Conservation (phyloP, 208 protist species). For the Crithidia mellificae region DNA sequence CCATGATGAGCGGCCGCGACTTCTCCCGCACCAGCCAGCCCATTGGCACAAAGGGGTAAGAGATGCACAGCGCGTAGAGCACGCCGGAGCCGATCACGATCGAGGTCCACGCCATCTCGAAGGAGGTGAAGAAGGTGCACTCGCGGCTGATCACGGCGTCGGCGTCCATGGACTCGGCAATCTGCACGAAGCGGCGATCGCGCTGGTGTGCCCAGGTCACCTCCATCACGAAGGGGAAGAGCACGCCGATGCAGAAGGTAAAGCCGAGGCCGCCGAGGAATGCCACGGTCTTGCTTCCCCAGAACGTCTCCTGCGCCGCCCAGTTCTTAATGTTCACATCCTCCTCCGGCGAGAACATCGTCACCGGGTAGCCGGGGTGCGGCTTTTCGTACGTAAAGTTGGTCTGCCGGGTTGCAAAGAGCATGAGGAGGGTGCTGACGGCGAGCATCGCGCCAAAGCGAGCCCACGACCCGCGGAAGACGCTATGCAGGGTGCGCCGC, state of each 20-base stretch:
- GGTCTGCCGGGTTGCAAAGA: conserved; percentile 70
- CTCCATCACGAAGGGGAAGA: conserved; percentile 72
- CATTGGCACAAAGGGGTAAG: conserved; percentile 80
- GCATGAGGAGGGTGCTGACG: conserved; percentile 47
- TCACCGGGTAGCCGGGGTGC: conserved; percentile 55
- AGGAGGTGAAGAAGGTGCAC: conserved; percentile 44
- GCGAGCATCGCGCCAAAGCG: conserved; percentile 43
- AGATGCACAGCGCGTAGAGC: conserved; percentile 63
- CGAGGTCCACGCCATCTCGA: conserved; percentile 42
- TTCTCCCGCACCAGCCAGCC: conserved; percentile 68
- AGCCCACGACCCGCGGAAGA: conserved; percentile 35
- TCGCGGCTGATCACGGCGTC: conserved; percentile 30
- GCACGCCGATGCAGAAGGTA: conserved; percentile 59
- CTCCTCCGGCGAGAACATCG: conserved; percentile 31
- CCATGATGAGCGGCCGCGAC: conserved; percentile 41
- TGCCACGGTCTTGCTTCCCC: conserved; percentile 58
- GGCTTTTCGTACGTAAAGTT: conserved; percentile 64
- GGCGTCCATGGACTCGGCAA: conserved; percentile 18
- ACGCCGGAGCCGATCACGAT: conserved; percentile 21
- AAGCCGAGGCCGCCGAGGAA: conserved; percentile 61
- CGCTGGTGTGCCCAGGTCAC: conserved; percentile 51
- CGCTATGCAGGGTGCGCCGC: conserved; percentile 8
- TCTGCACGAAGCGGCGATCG: conserved; percentile 39
- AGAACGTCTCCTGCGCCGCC: conserved; percentile 54
- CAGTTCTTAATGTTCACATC: conserved; percentile 55